Evolutionary conservation across 1,284 basidiomycete species (phyloP), one percentile per base, ranked within the genome.

Genomic region (Boletus smithii): DNA sequence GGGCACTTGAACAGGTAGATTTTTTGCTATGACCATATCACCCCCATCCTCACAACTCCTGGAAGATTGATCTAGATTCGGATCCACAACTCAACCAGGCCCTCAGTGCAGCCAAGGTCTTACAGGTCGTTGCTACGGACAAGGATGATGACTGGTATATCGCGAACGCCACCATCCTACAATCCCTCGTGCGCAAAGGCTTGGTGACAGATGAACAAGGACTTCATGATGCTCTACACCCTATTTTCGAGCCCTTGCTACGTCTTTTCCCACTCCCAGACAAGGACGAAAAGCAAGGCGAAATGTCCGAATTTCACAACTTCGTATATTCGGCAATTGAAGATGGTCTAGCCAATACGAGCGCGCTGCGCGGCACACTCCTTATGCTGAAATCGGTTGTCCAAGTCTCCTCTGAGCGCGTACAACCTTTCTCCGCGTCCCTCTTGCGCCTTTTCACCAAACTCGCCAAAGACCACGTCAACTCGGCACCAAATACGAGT

Each of bases 371-470:
- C 26, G 91, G 91, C 17, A 83, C 86, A 13, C 76, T 99, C 36
- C 77, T 93, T 53, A 86, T 99, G 74, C 75, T 99, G 45, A 87
- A 91, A 62, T 89, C 91, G 0, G 87, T 95, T 59, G 85, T 94
- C n/a, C 81, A 89, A 57, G 80, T 85, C 26, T 79, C 83, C 20
- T 89, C 93, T 0, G 88, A 93, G 61, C 84, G 91, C 46, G 83
- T 95, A 40, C 94, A 99, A 57, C 74, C 78, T 0, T 95, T 95
- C 68, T 76, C 87, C 29, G 70, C 76, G 2, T 76, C 81, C 9
- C 75, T 98, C 11, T 83, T 94, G 71, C 95, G 90, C 63, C 78
- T 97, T 6, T 79, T 98, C 44, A 85, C 82, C 58, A 91, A 88
- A 63, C 75, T 97, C 20, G 82, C 88, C 49, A 95, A 94, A 66